phyloP scores from a whole-genome alignment of 2,329 filamentous ascomycete genomes.

The Tympanopsis confertula region DNA sequence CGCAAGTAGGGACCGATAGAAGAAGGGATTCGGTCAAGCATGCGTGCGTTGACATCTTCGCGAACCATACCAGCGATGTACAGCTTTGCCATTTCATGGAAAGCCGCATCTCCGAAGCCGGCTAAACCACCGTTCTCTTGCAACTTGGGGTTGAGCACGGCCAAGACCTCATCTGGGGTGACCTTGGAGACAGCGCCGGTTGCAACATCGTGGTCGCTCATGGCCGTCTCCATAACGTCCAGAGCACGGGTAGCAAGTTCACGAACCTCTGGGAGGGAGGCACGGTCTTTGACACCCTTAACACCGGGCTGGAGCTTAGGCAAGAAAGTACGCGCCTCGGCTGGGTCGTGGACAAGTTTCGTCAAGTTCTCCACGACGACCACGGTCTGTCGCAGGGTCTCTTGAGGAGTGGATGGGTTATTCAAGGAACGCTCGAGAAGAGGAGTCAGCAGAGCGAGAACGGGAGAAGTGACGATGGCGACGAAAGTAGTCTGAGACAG shows the following conservation, averaged over 20 bases:
- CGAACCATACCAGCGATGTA: slow-evolving; percentile 79
- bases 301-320: slow-evolving; percentile 92
- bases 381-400: slow-evolving; percentile 88
- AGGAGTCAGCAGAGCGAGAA: slow-evolving; percentile 85
- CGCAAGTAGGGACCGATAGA: slow-evolving; percentile 67
- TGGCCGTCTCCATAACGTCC: slow-evolving; percentile 83
- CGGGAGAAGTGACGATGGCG: slow-evolving; percentile 86
- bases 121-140: slow-evolving; percentile 55
- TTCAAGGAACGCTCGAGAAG: slow-evolving; percentile 90
- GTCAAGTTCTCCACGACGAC: slow-evolving; percentile 97
- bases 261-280: slow-evolving; percentile 87
- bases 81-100: slow-evolving; percentile 55
- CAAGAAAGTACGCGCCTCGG: slow-evolving; percentile 82
- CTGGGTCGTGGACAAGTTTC: slow-evolving; percentile 81
- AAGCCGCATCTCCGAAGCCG: slow-evolving; percentile 41
- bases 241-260: slow-evolving; percentile 76
- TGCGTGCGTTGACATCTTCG: slow-evolving; percentile 76
- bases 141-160: slow-evolving; percentile 62
- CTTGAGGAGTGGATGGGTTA: slow-evolving; percentile 79
- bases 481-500: slow-evolving; percentile 98
- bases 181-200: slow-evolving; percentile 60
- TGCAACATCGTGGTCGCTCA: slow-evolving; percentile 55
- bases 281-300: slow-evolving; percentile 73
- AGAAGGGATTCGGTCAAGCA: slow-evolving; percentile 58
- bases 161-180: not conserved